Conservation (phyloP, 495 filamentous ascomycete genomes). For the Bombardia bombarda region DNA sequence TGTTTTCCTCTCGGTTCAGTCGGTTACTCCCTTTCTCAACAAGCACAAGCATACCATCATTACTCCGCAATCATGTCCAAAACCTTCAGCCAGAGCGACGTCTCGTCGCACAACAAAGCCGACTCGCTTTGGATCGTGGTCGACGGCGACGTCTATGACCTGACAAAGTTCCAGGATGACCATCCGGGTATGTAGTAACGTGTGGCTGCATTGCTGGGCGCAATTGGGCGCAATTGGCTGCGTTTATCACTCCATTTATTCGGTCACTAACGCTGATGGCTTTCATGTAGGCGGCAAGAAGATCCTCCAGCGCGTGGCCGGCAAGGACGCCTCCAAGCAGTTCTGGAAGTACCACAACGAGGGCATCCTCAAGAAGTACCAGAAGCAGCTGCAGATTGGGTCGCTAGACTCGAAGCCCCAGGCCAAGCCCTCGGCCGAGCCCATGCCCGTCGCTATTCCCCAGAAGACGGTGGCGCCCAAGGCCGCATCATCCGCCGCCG, state of each 20-base stretch:
- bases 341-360: conserved; percentile 99
- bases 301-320: conserved; percentile 87
- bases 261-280: too few relatives aligned
- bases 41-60: too few relatives aligned
- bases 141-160: conserved; percentile 93
- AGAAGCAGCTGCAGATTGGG: conserved; percentile 77
- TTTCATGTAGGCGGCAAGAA: conserved; percentile 88
- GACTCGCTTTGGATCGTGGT: conserved; percentile 84
- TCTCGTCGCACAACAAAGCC: conserved; percentile 81
- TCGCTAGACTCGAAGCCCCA: conserved; percentile 84
- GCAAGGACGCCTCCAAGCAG: conserved; percentile 95
- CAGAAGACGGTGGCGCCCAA: conserved; percentile 36
- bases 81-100: conserved; percentile 73
- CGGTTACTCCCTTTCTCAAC: too few relatives aligned
- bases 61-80: conserved; percentile 62
- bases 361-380: conserved; percentile 91
- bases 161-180: conserved; percentile 90
- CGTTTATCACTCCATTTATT: not conserved
- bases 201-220: conserved; percentile 6
- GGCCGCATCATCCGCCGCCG: conserved; percentile 31
- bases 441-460: conserved; percentile 45
- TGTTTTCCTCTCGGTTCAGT: too few relatives aligned
- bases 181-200: conserved; percentile 58
- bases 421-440: conserved; percentile 45
- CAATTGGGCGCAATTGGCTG: too few relatives aligned